Evolutionary conservation across 768 basidiomycete genomes (phyloP).

Genomic region (Hebeloma cylindrosporum): DNA sequence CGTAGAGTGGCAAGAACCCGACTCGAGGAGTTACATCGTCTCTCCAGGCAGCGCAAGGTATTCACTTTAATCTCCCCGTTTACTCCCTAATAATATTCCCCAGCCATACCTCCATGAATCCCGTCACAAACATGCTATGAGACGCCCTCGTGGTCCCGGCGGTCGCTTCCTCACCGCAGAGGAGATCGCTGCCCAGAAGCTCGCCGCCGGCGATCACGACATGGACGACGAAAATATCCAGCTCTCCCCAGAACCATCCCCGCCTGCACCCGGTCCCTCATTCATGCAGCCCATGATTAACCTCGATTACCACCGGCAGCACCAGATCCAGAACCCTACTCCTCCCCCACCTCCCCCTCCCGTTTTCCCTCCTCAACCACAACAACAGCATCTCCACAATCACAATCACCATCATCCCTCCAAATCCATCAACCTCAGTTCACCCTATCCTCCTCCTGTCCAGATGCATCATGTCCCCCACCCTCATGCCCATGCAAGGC

Average conservation of each 20-base stretch:
- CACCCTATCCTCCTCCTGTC: slow-evolving; percentile 53
- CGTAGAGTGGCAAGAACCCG: slow-evolving; percentile 87
- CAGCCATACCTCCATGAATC: slow-evolving; percentile 99
- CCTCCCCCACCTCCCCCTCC: slow-evolving; percentile 18
- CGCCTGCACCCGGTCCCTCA: slow-evolving; percentile 14
- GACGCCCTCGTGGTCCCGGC: slow-evolving; percentile 93
- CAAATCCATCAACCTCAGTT: slow-evolving; percentile 50
- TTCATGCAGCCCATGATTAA: slow-evolving; percentile 18
- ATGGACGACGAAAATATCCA: slow-evolving; percentile 36
- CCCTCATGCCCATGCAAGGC: slow-evolving; percentile 74
- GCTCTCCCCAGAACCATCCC: slow-evolving; percentile 16
- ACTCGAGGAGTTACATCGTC: slow-evolving; percentile 89
- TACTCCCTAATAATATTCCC: slow-evolving; percentile 3
- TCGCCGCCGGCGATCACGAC: slow-evolving; percentile 44
- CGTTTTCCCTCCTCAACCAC: slow-evolving; percentile 4
- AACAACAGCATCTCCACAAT: slow-evolving; percentile 7
- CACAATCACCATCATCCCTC: slow-evolving; percentile 32
- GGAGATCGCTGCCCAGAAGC: slow-evolving; percentile 85
- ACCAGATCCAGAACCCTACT: slow-evolving; percentile 21
- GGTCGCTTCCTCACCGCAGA: slow-evolving; percentile 97
- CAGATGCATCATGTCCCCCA: slow-evolving; percentile 83
- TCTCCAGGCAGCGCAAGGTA: slow-evolving; percentile 93
- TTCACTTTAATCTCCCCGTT: slow-evolving; percentile 2
- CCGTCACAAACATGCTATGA: slow-evolving; percentile 97
- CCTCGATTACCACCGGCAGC: slow-evolving; percentile 19